Percentiles rank a stretch among this genome's conserved stretches.
phyloP scores from a whole-genome alignment of 495 filamentous ascomycete genomes.

The Achaetomiella virescens region DNA sequence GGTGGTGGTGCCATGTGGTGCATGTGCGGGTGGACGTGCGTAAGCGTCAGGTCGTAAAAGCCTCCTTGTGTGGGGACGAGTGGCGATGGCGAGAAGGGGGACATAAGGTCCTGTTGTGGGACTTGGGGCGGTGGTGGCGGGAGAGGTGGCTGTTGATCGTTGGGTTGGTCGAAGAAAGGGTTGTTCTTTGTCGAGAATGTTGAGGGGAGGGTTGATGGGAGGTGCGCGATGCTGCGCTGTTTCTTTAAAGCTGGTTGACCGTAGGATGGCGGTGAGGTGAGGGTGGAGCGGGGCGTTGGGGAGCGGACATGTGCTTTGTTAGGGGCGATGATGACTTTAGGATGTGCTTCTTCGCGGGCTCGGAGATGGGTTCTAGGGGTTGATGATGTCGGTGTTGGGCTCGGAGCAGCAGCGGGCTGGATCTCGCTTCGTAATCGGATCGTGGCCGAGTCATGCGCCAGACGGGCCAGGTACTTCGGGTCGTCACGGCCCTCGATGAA shows the following conservation, averaged over 20 bases:
- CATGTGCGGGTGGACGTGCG: constrained; percentile 17
- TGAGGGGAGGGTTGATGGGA: constrained; percentile 1
- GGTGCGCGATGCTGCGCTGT: constrained; percentile 17
- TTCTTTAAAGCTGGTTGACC: constrained; percentile 9
- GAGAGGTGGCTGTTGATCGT: constrained; percentile 2
- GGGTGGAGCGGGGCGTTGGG: constrained; percentile 4
- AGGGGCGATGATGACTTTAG: constrained; percentile 2
- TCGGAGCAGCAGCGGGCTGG: not conserved
- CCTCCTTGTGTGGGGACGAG: not conserved
- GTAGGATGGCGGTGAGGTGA: not conserved
- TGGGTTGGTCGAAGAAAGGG: constrained; percentile 1
- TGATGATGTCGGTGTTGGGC: constrained; percentile 1
- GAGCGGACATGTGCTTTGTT: constrained; percentile 23
- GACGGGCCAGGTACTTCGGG: constrained; percentile 33
- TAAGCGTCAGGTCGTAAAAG: constrained; percentile 12
- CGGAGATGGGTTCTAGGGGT: constrained; percentile 18
- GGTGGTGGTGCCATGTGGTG: not conserved
- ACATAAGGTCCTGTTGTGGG: not conserved
- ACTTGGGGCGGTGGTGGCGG: constrained; percentile 1
- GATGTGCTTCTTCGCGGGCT: constrained; percentile 18
- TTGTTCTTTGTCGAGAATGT: constrained; percentile 3
- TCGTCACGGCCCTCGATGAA: constrained; percentile 39
- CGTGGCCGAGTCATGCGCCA: constrained; percentile 39
- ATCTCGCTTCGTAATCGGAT: constrained; percentile 29
- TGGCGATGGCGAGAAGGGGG: constrained; percentile 5